Base-by-base conservation (phyloP, 2,329 filamentous ascomycete species). In the Furcasterigmium sp. region DNA sequence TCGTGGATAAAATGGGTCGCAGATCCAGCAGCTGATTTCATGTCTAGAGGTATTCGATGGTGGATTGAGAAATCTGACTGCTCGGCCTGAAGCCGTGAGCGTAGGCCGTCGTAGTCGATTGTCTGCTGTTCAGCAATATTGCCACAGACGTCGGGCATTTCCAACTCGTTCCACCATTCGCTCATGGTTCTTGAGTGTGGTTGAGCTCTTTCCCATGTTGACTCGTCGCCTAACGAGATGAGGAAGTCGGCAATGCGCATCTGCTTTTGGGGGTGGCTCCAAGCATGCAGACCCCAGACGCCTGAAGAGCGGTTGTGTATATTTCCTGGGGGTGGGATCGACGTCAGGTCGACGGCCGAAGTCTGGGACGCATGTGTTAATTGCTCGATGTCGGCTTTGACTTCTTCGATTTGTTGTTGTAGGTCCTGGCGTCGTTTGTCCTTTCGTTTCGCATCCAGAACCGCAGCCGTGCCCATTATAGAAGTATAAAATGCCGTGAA, bases 401-500 rank as follows among this genome's bases (percentile, higher is more conserved):
- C 73, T 42, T 76, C 68, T 21, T 75, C 72, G 51, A 87, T 75
- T 45, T 77, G 75, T 17, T 63, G 57, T 43, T 88, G 82, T 66
- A 85, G 78, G 50, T 82, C 73, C 48, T 69, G 69, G 37, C 76
- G 71, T 48, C 78, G 70, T 32, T 68, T 66, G 42, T 78, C 70
- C 57, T 87, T 87, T 23, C 65, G 59, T 21, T 70, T 67, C 6
- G 77, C 76, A 58, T 89, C 85, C 23, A 77, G 65, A 3, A 84
- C 66, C 10, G 82, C 74, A 2, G 82, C 83, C 3, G 79, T 77
- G 5, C 80, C 82, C 54, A 86, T 76, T 42, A 84, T 75, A 26
- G 80, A 78, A 20, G 83, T 83, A 56, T 87, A 87, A 58, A 75
- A 77, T 30, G 84, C 77, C 19, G 83, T 86, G 56, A 84, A 72